phyloP scores from a whole-genome alignment of 257 asterid genomes.

The Leonotis leonurus region DNA sequence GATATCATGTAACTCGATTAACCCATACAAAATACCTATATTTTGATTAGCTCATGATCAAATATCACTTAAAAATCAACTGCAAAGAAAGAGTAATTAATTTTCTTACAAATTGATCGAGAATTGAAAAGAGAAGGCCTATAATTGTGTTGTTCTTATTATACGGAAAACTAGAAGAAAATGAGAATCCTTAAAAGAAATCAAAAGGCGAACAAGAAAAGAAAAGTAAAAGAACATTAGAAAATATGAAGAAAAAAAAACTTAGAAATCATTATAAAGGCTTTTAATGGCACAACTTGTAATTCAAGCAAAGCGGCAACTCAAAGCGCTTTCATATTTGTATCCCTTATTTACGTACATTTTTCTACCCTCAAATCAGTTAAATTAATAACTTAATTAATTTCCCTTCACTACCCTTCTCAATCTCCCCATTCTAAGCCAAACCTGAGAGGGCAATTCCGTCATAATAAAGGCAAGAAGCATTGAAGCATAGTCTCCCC shows the following conservation, averaged over 20 bases:
- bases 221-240: background rate
- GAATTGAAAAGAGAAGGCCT: too few species aligned
- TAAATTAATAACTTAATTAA: too few species aligned
- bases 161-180: too few species aligned
- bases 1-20: background rate
- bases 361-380: background rate
- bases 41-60: background rate
- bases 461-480: background rate
- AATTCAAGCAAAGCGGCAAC: conserved; percentile 55
- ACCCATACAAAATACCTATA: background rate
- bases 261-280: conserved; percentile 5
- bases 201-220: background rate
- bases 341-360: conserved; percentile 22
- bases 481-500: conserved; percentile 22
- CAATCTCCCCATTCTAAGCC: background rate
- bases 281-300: conserved; percentile 38
- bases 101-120: background rate
- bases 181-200: background rate
- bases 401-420: conserved; percentile 13
- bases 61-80: background rate
- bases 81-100: background rate
- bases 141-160: too few species aligned
- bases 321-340: conserved; percentile 27
- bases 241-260: conserved; percentile 13
- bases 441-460: background rate